Evolutionary conservation across 2,329 filamentous ascomycete genomes (phyloP), one percentile per base, ranked within the genome.

Genomic region (Dothideomycetes sp.): DNA sequence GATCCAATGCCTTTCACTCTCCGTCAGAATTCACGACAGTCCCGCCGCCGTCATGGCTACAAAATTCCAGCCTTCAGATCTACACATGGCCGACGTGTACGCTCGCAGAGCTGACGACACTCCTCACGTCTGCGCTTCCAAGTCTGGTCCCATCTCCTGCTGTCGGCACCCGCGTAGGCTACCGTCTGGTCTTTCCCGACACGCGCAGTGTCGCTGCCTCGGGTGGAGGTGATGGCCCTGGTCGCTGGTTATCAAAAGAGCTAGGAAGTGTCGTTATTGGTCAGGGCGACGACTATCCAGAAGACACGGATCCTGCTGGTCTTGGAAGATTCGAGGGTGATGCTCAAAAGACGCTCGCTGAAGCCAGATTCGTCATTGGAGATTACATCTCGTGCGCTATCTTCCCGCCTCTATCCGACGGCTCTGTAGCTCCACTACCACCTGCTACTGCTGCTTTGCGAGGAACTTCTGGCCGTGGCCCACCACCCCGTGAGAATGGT

Each of bases 361-460:
- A 93, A 40, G 78, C 76, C 23, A 75, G 81, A 16, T 94, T 94
- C 54, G 82, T 94, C 9, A 82, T 91, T 47, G 89, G 89, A 1
- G 89, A 96, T 61, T 94, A 83, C 56, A 71, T 96, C 28, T 81
- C 82, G 44, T 89, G 84, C 58, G 84, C 85, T 4, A 79, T 94
- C 45, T 67, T 89, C 42, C 80, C 84, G 29, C 84, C 85, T 1
- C 64, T 83, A 18, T 66, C 75, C 22, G 82, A 89, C 57, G 87
- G 87, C 0, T 75, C 74, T 22, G 78, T 93, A 27, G 79, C 80
- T 30, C 76, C 82, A 25, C 53, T 66, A 8, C 66, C 73, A n/a
- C 67, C 71, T 10, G 65, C 65, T 9, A 44, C 45, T 9, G 16
- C 67, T 70, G 19, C 62, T 65, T 23, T 61, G 62, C 33, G 37